A percentile compares a stretch with the other conserved stretches of the same genome.
These are phyloP conservation scores for Lycium ferocissimum DNA, from an alignment of 257 asterid genomes.

Conservation along the genomic window DNA sequence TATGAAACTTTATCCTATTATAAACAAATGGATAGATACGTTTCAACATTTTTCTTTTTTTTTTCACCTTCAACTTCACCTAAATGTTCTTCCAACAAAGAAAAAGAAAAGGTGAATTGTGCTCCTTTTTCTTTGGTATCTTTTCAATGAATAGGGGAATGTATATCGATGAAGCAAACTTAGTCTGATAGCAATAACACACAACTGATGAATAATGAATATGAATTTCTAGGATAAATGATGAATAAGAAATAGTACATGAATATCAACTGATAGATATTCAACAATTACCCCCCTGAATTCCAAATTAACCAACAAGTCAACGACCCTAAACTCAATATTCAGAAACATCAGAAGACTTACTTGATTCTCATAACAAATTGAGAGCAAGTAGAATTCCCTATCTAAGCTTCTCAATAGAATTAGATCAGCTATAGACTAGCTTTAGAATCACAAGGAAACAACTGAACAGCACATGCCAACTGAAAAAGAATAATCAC, in stretches of 20 bases:
- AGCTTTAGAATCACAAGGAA: conserved; percentile 23
- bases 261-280: conserved; percentile 10
- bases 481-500: conserved; percentile 25
- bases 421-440: conserved; percentile 26
- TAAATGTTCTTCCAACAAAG: neutral
- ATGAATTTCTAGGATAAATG: conserved; percentile 8
- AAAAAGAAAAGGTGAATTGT: neutral
- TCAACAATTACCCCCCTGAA: conserved; percentile 19
- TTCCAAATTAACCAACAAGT: conserved; percentile 6
- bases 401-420: conserved; percentile 23
- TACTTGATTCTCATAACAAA: neutral
- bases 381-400: conserved; percentile 24
- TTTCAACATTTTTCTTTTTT: neutral
- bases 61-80: too few relatives aligned
- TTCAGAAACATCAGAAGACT: conserved; percentile 25
- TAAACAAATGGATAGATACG: neutral
- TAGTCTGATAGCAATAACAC: neutral
- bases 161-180: neutral
- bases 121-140: neutral
- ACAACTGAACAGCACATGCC: conserved; percentile 11
- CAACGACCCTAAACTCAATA: conserved; percentile 20
- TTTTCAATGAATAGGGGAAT: neutral
- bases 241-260: neutral
- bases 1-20: too few relatives aligned
- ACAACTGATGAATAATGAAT: conserved; percentile 17